phyloP scores from a whole-genome alignment of 2,329 filamentous ascomycete species.

The Tolypocladium tundrense region DNA sequence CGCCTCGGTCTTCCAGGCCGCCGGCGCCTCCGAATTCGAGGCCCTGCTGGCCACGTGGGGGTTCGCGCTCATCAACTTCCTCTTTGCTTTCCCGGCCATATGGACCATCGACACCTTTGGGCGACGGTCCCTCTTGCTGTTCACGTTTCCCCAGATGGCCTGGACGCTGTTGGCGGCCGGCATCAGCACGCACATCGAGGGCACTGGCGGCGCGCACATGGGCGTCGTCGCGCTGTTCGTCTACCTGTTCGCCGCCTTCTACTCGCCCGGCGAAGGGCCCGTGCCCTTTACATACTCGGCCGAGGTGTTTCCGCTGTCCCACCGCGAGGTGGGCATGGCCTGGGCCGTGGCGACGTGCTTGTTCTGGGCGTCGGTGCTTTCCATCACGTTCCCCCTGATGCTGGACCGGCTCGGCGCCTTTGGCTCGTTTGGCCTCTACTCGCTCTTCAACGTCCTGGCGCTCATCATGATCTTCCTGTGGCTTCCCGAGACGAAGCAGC shows the following conservation, averaged over 20 bases:
- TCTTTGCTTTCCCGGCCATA: constrained; percentile 48
- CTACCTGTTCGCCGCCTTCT: constrained; percentile 43
- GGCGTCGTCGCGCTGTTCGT: constrained; percentile 46
- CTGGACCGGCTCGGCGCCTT: constrained; percentile 31
- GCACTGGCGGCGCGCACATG: constrained; percentile 18
- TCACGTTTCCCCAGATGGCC: constrained; percentile 32
- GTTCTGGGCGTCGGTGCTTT: constrained; percentile 48
- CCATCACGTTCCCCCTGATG: constrained; percentile 54
- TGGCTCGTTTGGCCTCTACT: constrained; percentile 45
- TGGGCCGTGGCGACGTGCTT: constrained; percentile 58
- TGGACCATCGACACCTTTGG: constrained; percentile 51
- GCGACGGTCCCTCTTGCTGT: constrained; percentile 36
- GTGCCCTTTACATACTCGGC: constrained; percentile 60
- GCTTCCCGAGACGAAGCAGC: constrained; percentile 50
- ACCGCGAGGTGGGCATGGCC: constrained; percentile 62
- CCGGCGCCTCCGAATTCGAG: constrained; percentile 42
- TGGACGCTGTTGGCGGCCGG: constrained; percentile 29
- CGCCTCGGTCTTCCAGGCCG: constrained; percentile 48
- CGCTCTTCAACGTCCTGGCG: constrained; percentile 44
- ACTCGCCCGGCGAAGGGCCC: constrained; percentile 48
- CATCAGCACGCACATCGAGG: constrained; percentile 41
- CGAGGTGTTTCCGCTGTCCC: constrained; percentile 60
- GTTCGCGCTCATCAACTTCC: constrained; percentile 47
- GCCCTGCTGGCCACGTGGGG: constrained; percentile 51
- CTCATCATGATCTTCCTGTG: constrained; percentile 46